These are phyloP conservation scores for Penicillium psychrosexuale DNA, from an alignment of 2,329 filamentous ascomycete genomes.

Conservation along the genomic window DNA sequence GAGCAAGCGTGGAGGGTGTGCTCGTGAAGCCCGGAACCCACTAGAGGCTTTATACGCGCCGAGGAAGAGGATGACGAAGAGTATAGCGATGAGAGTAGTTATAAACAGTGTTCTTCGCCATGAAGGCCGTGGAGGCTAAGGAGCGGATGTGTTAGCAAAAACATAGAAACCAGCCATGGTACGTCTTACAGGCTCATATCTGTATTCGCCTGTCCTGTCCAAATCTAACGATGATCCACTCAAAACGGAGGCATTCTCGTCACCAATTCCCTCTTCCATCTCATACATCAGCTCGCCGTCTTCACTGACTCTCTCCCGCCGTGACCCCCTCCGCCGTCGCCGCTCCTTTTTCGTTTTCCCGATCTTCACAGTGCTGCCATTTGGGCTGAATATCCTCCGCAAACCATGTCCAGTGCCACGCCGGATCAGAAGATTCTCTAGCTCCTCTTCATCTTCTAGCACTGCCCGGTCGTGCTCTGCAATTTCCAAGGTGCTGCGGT, in stretches of 20 bases:
- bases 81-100: constrained; percentile 47
- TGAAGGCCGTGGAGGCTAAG: constrained; percentile 24
- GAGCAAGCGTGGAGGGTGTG: constrained; percentile 31
- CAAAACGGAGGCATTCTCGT: constrained; percentile 62
- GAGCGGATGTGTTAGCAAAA: constrained; percentile 17
- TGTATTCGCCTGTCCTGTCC: constrained; percentile 37
- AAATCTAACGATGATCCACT: constrained; percentile 59
- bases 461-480: constrained; percentile 67
- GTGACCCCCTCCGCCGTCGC: constrained; percentile 47
- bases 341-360: constrained; percentile 50
- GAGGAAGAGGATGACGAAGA: constrained; percentile 56
- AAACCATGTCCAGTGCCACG: constrained; percentile 37
- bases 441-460: constrained; percentile 69
- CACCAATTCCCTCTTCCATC: constrained; percentile 72
- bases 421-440: constrained; percentile 48
- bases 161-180: neutral
- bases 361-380: constrained; percentile 50
- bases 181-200: constrained; percentile 29
- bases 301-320: constrained; percentile 56
- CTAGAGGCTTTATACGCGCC: constrained; percentile 57
- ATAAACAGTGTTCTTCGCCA: constrained; percentile 39
- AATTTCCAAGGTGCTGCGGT: constrained; percentile 67
- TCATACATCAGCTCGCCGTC: constrained; percentile 80
- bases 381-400: constrained; percentile 42
- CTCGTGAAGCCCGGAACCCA: constrained; percentile 29